Evolutionary conservation across 140 eudicot genomes (phyloP), one percentile per base, ranked within the genome.

Genomic region (Ambrosia hybrid): DNA sequence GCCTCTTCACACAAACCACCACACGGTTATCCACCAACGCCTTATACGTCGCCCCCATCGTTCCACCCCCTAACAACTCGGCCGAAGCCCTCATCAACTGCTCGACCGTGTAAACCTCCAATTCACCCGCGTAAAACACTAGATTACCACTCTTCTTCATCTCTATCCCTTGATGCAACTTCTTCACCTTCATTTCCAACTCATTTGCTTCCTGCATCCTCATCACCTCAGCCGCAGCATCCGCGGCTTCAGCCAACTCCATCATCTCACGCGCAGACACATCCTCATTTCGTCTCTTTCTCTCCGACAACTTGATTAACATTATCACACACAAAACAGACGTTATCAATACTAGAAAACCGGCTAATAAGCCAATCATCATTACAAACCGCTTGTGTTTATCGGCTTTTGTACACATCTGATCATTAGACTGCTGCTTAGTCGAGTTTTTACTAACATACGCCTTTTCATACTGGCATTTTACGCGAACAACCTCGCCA

Each of bases 41-140:
- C 82, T 90, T 90, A 71, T 90, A 90, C 1, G 96, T 90, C 9
- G 88, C 74, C 52, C 91, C 96, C 70, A 85, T 51, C 2, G 86
- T 81, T 36, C 96, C 96, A 45, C 76, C 77, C 6, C 96, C 96
- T 14, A 90, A 33, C 52, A 90, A 70, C 91, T 90, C 95, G 5
- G 91, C 95, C 2, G 94, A 73, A 0, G 95, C 95, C 36, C 85
- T 83, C 96, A 90, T 90, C 73, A 90, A 76, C 83, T 90, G 91
- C 75, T 87, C 95, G 79, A 87, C 62, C 62, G 95, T 76, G 53
- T 83, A 90, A 55, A 74, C 76, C 57, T 68, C 73, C 70, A 78
- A 73, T 74, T 87, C 96, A 6, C 89, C 86, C 9, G 88, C 78
- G 68, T 82, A 85, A 72, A 90, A 85, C 26, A 79, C 82, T 14